Evolutionary conservation across 352 stramenopile species (phyloP).

Genomic region (Pythium diclinum): DNA sequence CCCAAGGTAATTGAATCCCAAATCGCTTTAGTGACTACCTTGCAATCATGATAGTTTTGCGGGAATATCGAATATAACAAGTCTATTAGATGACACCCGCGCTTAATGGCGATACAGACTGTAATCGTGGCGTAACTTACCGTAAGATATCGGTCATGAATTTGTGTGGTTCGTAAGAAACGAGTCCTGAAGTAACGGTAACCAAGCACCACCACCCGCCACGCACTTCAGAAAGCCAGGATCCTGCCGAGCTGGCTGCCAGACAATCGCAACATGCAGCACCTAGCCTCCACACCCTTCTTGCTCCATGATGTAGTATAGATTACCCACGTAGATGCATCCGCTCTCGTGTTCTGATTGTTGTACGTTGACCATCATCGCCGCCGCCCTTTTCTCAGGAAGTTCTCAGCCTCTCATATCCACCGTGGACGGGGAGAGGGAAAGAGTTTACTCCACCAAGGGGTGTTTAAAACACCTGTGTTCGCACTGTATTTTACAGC

Average conservation of each 20-base stretch:
- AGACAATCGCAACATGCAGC: not conserved
- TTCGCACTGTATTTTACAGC: slow-evolving; percentile 27
- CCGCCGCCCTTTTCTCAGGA: not conserved
- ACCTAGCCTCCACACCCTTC: not conserved
- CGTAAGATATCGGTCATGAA: slow-evolving; percentile 22
- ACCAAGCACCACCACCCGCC: slow-evolving; percentile 26
- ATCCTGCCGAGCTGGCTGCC: not conserved
- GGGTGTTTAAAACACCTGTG: slow-evolving; percentile 33
- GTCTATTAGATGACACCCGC: too few species aligned
- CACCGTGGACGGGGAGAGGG: not conserved
- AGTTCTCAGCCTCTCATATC: slow-evolving; percentile 1
- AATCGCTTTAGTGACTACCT: too few species aligned
- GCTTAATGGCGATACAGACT: too few species aligned
- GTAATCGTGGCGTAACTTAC: slow-evolving; percentile 18
- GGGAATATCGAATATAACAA: too few species aligned
- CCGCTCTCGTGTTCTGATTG: not conserved
- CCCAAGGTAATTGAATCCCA: too few species aligned
- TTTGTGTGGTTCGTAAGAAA: slow-evolving; percentile 21
- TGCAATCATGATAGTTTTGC: too few species aligned
- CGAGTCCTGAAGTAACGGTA: slow-evolving; percentile 18
- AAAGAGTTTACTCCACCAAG: not conserved
- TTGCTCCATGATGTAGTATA: not conserved
- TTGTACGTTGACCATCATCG: not conserved
- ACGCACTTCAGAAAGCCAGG: slow-evolving; percentile 19
- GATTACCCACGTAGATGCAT: not conserved